Conservation (phyloP, 495 filamentous ascomycete species). For the Penicillium robsamsonii region DNA sequence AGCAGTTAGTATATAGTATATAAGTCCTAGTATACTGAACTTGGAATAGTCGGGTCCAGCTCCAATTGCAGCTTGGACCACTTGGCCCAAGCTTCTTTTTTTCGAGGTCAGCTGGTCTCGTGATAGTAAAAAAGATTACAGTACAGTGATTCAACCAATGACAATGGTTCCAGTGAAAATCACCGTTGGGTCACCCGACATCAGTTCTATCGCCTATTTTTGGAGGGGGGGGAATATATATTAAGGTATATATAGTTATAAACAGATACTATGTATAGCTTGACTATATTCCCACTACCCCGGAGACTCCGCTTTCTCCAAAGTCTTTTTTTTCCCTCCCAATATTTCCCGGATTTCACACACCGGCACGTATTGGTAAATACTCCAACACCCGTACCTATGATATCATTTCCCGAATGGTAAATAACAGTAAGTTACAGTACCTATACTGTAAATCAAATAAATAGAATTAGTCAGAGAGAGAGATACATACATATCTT, state of each 20-base stretch:
- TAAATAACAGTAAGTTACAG: neutral
- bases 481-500: neutral
- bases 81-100: constrained; percentile 24
- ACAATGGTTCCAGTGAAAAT: constrained; percentile 25
- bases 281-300: constrained; percentile 1
- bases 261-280: constrained; percentile 3
- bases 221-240: neutral
- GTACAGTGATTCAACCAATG: constrained; percentile 19
- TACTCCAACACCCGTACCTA: neutral
- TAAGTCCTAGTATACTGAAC: neutral
- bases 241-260: neutral
- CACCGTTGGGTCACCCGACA: constrained; percentile 36
- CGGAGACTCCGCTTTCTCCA: constrained; percentile 10
- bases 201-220: neutral
- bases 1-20: no score
- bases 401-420: constrained; percentile 10
- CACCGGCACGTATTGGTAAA: constrained; percentile 1
- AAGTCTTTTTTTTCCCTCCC: neutral
- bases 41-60: constrained; percentile 1
- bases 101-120: constrained; percentile 24
- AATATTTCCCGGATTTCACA: neutral
- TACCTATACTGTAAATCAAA: constrained; percentile 1
- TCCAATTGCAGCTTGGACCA: constrained; percentile 7
- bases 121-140: neutral
- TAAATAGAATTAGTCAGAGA: no score